Evolutionary conservation across 2,329 filamentous ascomycete genomes (phyloP).

Genomic region (Clarireedia homoeocarpa): DNA sequence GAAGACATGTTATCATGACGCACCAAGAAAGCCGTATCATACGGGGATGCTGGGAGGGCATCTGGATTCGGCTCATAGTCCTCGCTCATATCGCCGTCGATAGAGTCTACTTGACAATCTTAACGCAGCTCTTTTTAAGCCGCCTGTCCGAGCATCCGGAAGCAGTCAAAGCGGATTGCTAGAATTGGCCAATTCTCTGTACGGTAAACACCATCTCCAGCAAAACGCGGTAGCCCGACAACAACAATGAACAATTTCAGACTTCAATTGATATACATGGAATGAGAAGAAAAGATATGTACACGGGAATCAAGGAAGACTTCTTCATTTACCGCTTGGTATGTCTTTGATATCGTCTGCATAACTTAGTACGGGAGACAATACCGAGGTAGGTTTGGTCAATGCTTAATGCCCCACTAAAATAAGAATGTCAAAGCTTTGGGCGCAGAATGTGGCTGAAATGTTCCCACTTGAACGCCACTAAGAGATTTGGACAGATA

Average conservation of each 20-base stretch:
- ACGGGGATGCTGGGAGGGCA: slow-evolving; percentile 29
- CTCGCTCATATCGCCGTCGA: slow-evolving; percentile 31
- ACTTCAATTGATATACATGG: not conserved
- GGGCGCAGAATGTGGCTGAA: not conserved
- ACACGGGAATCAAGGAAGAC: not conserved
- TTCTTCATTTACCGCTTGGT: not conserved
- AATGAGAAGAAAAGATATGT: not conserved
- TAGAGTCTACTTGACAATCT: not conserved
- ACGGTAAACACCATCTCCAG: too few species aligned
- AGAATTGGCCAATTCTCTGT: too few species aligned
- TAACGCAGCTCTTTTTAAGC: too few species aligned
- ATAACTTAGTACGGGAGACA: too few species aligned
- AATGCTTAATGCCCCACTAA: not conserved
- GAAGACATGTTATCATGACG: not conserved
- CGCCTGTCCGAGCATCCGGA: too few species aligned
- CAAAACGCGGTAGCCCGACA: too few species aligned
- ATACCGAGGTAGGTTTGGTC: too few species aligned
- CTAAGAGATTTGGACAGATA: not conserved
- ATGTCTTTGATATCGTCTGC: too few species aligned
- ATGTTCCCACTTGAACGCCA: not conserved
- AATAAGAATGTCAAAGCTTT: not conserved
- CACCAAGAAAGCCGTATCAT: slow-evolving; percentile 24
- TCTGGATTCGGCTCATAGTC: slow-evolving; percentile 32
- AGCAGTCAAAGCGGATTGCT: too few species aligned
- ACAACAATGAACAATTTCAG: too few species aligned